Conservation (phyloP, 2,329 filamentous ascomycete species). For the Aspergillus luchuensis region DNA sequence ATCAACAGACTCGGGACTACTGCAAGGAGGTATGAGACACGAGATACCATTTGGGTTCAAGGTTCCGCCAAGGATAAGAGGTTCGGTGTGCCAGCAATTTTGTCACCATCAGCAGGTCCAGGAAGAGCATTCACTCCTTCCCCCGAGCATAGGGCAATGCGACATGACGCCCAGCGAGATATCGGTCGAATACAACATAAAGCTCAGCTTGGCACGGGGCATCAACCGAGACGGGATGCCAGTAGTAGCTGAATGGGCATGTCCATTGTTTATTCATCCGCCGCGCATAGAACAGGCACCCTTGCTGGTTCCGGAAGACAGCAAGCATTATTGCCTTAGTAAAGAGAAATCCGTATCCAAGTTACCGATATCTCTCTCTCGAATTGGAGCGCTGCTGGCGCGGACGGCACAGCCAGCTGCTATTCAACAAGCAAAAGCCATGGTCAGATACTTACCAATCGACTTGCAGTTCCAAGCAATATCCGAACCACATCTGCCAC, state of each 20-base stretch:
- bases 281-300: slow-evolving; percentile 15
- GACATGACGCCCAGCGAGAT: slow-evolving; percentile 14
- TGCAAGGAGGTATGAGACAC: slow-evolving; percentile 6
- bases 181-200: slow-evolving; percentile 13
- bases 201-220: slow-evolving; percentile 6
- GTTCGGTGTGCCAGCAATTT: slow-evolving; percentile 18
- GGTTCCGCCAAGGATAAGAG: slow-evolving; percentile 18
- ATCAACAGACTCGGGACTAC: neutral
- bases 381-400: slow-evolving; percentile 7
- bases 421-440: neutral
- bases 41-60: slow-evolving; percentile 20
- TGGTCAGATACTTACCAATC: slow-evolving; percentile 1
- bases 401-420: slow-evolving; percentile 1
- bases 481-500: neutral
- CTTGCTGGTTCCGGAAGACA: slow-evolving; percentile 7
- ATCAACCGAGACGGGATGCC: neutral
- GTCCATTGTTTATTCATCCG: slow-evolving; percentile 17
- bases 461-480: slow-evolving; percentile 15
- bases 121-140: slow-evolving; percentile 21
- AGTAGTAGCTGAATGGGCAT: slow-evolving; percentile 9
- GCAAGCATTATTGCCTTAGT: slow-evolving; percentile 9
- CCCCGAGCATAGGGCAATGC: slow-evolving; percentile 15
- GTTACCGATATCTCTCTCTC: slow-evolving; percentile 5
- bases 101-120: slow-evolving; percentile 16
- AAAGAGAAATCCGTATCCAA: slow-evolving; percentile 8